Percentiles rank a stretch among this genome's conserved stretches.
Evolutionary conservation across 768 basidiomycete genomes (phyloP).

Genomic region (Lepiota subincarnata): DNA sequence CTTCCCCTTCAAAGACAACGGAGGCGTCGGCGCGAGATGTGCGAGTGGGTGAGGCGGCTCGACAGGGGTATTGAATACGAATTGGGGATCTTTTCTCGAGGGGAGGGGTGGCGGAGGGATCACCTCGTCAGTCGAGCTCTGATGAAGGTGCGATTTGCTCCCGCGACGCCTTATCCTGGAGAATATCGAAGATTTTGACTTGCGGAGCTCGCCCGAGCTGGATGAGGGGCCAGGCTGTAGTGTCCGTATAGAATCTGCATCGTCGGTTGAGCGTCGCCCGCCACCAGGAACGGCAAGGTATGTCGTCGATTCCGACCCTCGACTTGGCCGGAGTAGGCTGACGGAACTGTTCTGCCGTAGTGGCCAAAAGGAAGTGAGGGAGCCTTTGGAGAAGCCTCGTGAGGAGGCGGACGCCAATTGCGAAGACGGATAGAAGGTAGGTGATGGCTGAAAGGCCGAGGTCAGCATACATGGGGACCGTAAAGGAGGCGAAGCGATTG

Average conservation of each 20-base stretch:
- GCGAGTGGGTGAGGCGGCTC: constrained; percentile 5
- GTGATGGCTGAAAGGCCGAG: constrained; percentile 7
- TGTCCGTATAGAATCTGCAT: constrained; percentile 15
- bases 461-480: background rate
- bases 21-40: background rate
- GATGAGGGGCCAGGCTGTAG: constrained; percentile 12
- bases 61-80: constrained; percentile 1
- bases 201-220: constrained; percentile 11
- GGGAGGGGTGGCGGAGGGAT: constrained; percentile 8
- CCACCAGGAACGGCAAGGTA: constrained; percentile 18
- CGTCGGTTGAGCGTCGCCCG: constrained; percentile 13
- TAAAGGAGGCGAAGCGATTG: no score
- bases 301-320: constrained; percentile 18
- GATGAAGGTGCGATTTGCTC: constrained; percentile 11
- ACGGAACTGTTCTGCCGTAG: constrained; percentile 16
- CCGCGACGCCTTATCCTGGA: constrained; percentile 8
- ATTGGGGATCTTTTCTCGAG: background rate
- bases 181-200: constrained; percentile 11
- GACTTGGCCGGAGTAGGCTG: constrained; percentile 15
- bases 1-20: background rate
- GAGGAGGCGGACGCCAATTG: constrained; percentile 17
- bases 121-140: constrained; percentile 9
- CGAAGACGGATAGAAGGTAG: background rate
- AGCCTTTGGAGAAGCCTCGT: constrained; percentile 25
- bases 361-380: constrained; percentile 21